Evolutionary conservation across 805 yeast genomes (phyloP), one percentile per base, ranked within the genome.

Genomic region (Suhomyces sp.): DNA sequence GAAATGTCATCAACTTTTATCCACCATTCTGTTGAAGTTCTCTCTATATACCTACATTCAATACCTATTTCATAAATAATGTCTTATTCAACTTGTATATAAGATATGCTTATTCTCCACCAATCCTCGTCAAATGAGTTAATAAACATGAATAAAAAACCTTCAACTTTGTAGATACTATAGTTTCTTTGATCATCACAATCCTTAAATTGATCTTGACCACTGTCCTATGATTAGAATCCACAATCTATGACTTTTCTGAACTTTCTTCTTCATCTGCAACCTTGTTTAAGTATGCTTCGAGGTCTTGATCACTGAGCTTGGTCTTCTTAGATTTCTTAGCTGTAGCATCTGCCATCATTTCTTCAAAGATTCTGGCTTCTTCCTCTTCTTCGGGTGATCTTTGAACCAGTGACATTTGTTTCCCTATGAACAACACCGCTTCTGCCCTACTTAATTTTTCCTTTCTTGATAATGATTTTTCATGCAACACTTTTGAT

Each of bases 321-420:
- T 31, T 36, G 21, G 27, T 15, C 16, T 31, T 33, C 33, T 60
- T 59, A 30, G 61, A 57, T 43, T 72, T 73, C 60, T 79, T 80
- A 31, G 77, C 67, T 31, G 71, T 65, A 8, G 95, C 95, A 39
- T 88, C 95, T 10, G 95, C 84, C 65, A 93, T 87, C 61, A 91
- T 67, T 51, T 88, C 95, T 63, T 93, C 98, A 61, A 91, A 93
- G 39, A 90, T 77, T 42, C 83, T 65, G 4, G 91, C 95, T 53
- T 93, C 98, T 56, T 86, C 96, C 27, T 87, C 90, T 64, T 91
- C 98, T 57, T 86, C 95, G 10, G 79, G 74, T 1, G 95, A 75
- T 53, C 98, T 77, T 54, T 76, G 58, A 2, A 88, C 82, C 31
- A 63, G 63, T 33, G 72, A 62, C 68, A 91, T 85, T 25, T 80